phyloP scores from a whole-genome alignment of 176 grass and related monocot species.

The Zizania latifolia region DNA sequence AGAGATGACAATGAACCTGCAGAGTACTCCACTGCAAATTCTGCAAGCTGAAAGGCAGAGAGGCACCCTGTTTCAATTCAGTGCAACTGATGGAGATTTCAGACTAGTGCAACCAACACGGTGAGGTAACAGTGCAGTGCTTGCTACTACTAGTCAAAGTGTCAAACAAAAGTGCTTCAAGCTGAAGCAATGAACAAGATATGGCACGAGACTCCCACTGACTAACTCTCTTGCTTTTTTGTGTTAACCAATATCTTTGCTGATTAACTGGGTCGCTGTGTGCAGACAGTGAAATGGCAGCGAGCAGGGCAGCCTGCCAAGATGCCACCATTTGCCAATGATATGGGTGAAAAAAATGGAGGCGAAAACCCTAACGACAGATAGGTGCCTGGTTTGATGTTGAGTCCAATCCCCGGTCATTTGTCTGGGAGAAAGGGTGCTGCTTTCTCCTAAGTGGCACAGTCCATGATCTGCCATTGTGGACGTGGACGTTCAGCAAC shows the following conservation, averaged over 20 bases:
- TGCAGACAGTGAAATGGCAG: conserved; percentile 2
- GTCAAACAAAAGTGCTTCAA: conserved; percentile 15
- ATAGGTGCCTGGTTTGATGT: background rate
- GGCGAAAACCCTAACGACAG: conserved; percentile 8
- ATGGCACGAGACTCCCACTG: background rate
- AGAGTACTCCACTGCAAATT: background rate
- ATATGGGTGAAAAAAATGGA: conserved; percentile 7
- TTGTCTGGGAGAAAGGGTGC: conserved; percentile 3
- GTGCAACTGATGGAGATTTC: background rate
- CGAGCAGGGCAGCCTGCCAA: background rate
- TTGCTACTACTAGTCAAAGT: conserved; percentile 22
- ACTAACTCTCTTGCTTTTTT: background rate
- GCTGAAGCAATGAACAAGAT: conserved; percentile 32
- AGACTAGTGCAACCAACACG: background rate
- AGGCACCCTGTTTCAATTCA: background rate
- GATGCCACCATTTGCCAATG: conserved; percentile 9
- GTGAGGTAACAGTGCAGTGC: background rate
- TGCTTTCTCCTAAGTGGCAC: conserved; percentile 9
- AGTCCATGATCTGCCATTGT: background rate
- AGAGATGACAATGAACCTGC: background rate
- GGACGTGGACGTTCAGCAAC: background rate
- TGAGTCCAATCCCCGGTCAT: conserved; percentile 9
- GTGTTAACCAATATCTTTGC: background rate
- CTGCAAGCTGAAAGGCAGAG: background rate
- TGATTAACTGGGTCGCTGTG: conserved; percentile 15